Base-by-base conservation (phyloP, 257 asterid species). In the Handroanthus guayacan region DNA sequence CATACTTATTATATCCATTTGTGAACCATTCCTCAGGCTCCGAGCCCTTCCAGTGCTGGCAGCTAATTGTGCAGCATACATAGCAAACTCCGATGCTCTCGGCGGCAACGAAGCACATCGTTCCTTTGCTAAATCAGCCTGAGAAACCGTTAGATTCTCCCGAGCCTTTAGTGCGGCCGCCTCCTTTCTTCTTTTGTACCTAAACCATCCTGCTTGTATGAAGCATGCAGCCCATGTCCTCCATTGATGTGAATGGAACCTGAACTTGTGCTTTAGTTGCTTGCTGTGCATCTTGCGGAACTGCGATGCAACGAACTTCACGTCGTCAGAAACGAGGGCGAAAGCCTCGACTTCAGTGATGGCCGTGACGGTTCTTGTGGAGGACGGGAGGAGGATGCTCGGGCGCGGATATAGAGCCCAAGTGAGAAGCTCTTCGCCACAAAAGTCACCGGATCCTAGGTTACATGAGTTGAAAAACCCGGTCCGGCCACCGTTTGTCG, bases 211-310 rank as follows among this genome's bases (percentile, higher is more conserved):
- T 1, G 95, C 93, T 75, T 91, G 97, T 52, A 91, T 86, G 60
- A 83, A 89, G 71, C 92, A 87, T 9, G 94, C 94, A 5, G 88
- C 97, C 97, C 97, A 91, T 5, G 92, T 87, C 83, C 97, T 75
- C 97, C 97, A 91, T 41, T 89, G 94, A 17, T 89, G 90, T 14
- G 97, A 91, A 55, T 90, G 83, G 74, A 83, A 87, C 79, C 94
- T 75, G 10, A 91, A 89, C 7, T 88, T 91, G 2, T 91, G 97
- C 85, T 84, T 91, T 50, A 91, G 61, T 65, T 89, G 89, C 80
- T 91, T 91, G 82, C 90, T 86, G 6, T 89, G 94, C 16, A 91
- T 76, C 66, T 85, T 91, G 31, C 91, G 76, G 70, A 89, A 91
- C 64, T 91, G 94, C 5, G 89, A 84, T 5, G 97, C 86, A 1